phyloP scores from a whole-genome alignment of 2,329 filamentous ascomycete genomes.

The Fusarium avenaceum region DNA sequence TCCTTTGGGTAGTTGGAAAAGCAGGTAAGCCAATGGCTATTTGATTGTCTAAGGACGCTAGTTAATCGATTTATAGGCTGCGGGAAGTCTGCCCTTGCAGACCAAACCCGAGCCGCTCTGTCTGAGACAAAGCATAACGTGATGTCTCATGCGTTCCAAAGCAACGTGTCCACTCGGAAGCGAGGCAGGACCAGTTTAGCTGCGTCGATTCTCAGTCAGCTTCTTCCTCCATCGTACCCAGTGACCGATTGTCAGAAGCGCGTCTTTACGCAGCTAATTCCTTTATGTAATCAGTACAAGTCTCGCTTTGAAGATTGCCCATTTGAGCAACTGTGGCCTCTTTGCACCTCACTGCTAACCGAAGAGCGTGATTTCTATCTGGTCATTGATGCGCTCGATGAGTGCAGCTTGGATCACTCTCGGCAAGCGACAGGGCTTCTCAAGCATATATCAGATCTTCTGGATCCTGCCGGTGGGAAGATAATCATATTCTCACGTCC shows the following conservation, averaged over 20 bases:
- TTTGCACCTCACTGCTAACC: not conserved
- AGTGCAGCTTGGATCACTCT: not conserved
- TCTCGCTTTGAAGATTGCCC: not conserved
- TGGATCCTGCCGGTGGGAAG: not conserved
- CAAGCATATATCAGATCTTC: not conserved
- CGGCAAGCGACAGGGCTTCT: not conserved
- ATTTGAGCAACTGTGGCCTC: not conserved
- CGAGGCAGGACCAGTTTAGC: not conserved
- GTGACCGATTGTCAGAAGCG: not conserved
- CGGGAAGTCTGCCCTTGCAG: not conserved
- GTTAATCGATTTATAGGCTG: not conserved
- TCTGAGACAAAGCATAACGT: not conserved
- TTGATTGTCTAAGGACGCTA: too few relatives aligned
- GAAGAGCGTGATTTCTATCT: not conserved
- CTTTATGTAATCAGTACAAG: not conserved
- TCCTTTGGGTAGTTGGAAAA: not conserved
- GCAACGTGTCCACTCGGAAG: not conserved
- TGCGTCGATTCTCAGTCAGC: not conserved
- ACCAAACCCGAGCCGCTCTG: not conserved
- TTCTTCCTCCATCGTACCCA: not conserved
- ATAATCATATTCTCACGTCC: not conserved
- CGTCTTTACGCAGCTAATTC: not conserved
- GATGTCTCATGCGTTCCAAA: not conserved
- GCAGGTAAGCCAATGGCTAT: not conserved
- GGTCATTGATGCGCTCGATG: not conserved